Evolutionary conservation across 306 rosid species (phyloP), one percentile per base, ranked within the genome.

Genomic region (Luffa aegyptiaca): DNA sequence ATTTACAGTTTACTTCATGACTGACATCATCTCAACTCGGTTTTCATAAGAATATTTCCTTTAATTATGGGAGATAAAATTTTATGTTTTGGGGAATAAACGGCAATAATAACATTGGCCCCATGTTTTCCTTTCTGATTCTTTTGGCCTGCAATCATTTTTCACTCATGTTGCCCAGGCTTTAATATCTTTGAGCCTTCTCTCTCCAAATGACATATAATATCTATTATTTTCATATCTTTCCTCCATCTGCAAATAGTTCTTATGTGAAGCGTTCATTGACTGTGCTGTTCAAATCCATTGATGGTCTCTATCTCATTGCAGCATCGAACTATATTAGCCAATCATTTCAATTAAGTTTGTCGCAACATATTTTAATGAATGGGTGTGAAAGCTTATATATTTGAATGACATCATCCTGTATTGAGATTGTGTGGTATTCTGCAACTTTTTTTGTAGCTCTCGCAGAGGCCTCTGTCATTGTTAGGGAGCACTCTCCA

Each of bases 391-490:
- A 52, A 52, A 52, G 14, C 39, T 61, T 26, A 62, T 62, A 64
- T 45, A 70, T 71, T 21, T 45, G 37, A 21, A 12, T n/a, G 4
- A 71, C 56, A 20, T 10, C 20, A 44, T 69, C 14, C 9, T 64
- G 72, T 36, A 16, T 9, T 41, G 10, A 64, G 46, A 36, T 36
- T 6, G 5, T 64, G 72, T 31, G 37, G 18, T 62, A 35, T 10
- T 62, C 8, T 62, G 33, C 26, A 2, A 35, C n/a, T 35, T 77
- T 77, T 37, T 74, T 63, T 87, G 88, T 94, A 93, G 97, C 97
- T 80, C 92, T 91, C 26, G 81, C 89, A 16, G 99, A 95, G 80
- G 99, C 99, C 76, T 94, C 98, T 39, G 90, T 95, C 16, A 91
- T 95, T 5, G 92, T 90, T 80, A 91, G 93, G 87, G 88, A 91